phyloP scores from a whole-genome alignment of 306 rosid species.

The Erythrophleum fordii region DNA sequence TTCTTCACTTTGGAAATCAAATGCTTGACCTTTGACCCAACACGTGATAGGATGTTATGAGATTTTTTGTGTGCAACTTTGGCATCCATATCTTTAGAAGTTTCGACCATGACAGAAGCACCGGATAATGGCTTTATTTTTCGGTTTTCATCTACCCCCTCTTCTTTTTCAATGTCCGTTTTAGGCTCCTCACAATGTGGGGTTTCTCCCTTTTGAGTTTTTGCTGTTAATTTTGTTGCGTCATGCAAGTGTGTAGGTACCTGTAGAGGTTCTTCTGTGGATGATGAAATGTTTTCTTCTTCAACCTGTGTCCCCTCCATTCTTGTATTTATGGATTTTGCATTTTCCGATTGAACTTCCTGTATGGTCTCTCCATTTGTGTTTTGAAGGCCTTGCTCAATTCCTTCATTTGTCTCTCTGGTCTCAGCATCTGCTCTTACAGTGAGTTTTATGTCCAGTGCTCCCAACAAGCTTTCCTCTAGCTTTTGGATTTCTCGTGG shows the following conservation, averaged over 20 bases:
- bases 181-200: constrained; percentile 27
- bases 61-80: constrained; percentile 63
- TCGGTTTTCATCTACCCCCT: constrained; percentile 27
- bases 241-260: neutral
- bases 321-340: neutral
- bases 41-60: constrained; percentile 64
- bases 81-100: constrained; percentile 44
- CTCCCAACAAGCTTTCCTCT: neutral
- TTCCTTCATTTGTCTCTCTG: neutral
- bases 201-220: constrained; percentile 39
- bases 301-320: neutral
- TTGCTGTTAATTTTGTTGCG: constrained; percentile 4
- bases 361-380: neutral
- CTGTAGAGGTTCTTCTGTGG: neutral
- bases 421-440: constrained; percentile 3
- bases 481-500: neutral
- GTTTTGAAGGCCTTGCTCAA: neutral
- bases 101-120: constrained; percentile 44
- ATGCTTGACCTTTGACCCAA: constrained; percentile 76
- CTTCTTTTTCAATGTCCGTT: constrained; percentile 34
- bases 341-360: neutral
- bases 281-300: neutral
- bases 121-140: constrained; percentile 33
- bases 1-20: constrained; percentile 80
- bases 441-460: neutral